Percentiles rank a stretch among this genome's conserved stretches.
These are phyloP conservation scores for Porodaedalea pini DNA, from an alignment of 1,284 basidiomycete genomes.

Conservation along the genomic window DNA sequence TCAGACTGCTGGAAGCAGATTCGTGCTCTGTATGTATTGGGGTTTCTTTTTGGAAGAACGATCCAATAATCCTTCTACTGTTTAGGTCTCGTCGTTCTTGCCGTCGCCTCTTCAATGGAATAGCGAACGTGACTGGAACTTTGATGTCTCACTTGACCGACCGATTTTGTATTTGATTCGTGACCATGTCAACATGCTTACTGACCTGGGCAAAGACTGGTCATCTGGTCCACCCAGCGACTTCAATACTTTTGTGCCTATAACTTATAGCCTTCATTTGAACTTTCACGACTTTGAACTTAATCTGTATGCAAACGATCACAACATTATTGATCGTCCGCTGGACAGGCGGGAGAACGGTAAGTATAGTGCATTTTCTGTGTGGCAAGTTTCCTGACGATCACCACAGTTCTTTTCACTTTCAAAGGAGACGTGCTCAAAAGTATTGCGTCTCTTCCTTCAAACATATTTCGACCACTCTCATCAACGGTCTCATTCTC, in stretches of 20 bases:
- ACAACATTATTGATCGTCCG: conserved; percentile 92
- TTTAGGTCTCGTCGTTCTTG: conserved; percentile 29
- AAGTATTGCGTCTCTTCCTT: conserved; percentile 55
- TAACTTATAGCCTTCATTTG: conserved; percentile 68
- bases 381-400: conserved; percentile 1
- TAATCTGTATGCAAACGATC: conserved; percentile 87
- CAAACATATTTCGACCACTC: conserved; percentile 71
- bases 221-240: conserved; percentile 73
- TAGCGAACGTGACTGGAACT: conserved; percentile 71
- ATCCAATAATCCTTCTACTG: neutral
- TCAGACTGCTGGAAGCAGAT: conserved; percentile 70
- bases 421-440: conserved; percentile 58
- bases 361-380: conserved; percentile 30
- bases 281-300: conserved; percentile 73
- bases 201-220: conserved; percentile 89
- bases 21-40: conserved; percentile 59
- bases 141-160: conserved; percentile 65
- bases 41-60: neutral
- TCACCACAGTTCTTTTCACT: conserved; percentile 63
- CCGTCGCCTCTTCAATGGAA: conserved; percentile 68
- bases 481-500: conserved; percentile 65
- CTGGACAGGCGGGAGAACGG: conserved; percentile 77
- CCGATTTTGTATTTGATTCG: conserved; percentile 77
- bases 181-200: conserved; percentile 90
- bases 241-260: conserved; percentile 81